These are phyloP conservation scores for Fusarium buxicola DNA, from an alignment of 2,329 filamentous ascomycete species.

Conservation along the genomic window DNA sequence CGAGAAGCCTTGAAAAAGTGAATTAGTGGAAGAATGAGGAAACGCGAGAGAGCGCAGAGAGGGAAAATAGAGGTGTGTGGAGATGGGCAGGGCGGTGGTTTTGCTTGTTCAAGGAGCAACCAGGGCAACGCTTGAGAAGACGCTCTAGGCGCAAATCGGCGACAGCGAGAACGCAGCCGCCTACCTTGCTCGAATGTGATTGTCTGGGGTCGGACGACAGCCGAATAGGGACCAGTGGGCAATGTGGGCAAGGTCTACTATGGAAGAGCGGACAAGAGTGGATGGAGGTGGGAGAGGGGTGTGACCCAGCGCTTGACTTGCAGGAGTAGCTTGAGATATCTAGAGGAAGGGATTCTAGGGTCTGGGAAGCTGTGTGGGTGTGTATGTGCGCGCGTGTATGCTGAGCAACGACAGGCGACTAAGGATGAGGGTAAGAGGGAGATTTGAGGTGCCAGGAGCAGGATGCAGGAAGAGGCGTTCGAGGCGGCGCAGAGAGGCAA, in stretches of 20 bases:
- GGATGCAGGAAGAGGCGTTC: constrained; percentile 27
- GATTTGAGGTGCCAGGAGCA: constrained; percentile 13
- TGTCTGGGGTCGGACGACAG: constrained; percentile 41
- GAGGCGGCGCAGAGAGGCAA: constrained; percentile 18
- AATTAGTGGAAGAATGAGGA: constrained; percentile 29
- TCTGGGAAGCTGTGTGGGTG: constrained; percentile 21
- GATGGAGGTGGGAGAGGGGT: constrained; percentile 46
- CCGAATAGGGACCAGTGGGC: constrained; percentile 43
- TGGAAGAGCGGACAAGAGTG: constrained; percentile 41
- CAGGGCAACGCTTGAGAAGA: constrained; percentile 29
- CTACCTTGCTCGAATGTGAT: constrained; percentile 43
- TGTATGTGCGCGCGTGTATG: constrained; percentile 31
- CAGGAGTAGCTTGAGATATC: constrained; percentile 46
- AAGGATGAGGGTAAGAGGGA: constrained; percentile 18
- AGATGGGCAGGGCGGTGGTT: constrained; percentile 42
- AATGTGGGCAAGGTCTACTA: constrained; percentile 37
- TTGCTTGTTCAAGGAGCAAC: constrained; percentile 38
- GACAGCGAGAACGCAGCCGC: constrained; percentile 40
- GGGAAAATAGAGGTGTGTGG: constrained; percentile 27
- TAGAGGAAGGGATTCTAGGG: constrained; percentile 37
- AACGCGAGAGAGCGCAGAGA: constrained; percentile 27
- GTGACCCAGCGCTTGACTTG: constrained; percentile 50
- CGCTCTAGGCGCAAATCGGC: constrained; percentile 41
- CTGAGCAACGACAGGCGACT: constrained; percentile 36
- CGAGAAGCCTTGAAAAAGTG: constrained; percentile 14